These are phyloP conservation scores for Candolleomyces eurysporus DNA, from an alignment of 768 basidiomycete genomes.

Conservation along the genomic window DNA sequence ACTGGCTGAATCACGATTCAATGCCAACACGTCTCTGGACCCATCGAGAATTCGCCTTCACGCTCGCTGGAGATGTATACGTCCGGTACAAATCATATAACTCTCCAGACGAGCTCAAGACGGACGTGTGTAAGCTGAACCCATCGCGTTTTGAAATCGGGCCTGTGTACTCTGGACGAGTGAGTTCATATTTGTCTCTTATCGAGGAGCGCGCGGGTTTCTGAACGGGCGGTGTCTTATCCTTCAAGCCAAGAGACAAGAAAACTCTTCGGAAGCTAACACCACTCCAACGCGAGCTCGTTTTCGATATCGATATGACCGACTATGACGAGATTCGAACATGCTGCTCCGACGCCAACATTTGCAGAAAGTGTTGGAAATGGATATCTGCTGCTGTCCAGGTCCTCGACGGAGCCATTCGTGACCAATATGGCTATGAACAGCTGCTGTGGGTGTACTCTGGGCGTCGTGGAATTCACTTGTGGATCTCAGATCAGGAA, in stretches of 20 bases:
- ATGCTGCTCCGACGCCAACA: constrained; percentile 88
- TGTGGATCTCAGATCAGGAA: constrained; percentile 91
- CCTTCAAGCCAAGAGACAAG: constrained; percentile 77
- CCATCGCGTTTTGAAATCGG: constrained; percentile 97
- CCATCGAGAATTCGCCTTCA: constrained; percentile 95
- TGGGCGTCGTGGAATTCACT: constrained; percentile 95
- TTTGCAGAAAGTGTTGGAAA: constrained; percentile 91
- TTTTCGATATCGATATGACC: constrained; percentile 99
- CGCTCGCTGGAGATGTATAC: constrained; percentile 87
- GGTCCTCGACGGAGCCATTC: constrained; percentile 75
- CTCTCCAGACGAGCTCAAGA: constrained; percentile 86
- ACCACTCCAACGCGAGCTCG: constrained; percentile 85
- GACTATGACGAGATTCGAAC: constrained; percentile 96
- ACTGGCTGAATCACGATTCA: constrained; percentile 94
- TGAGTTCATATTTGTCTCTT: constrained; percentile 35
- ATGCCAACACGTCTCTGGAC: constrained; percentile 78
- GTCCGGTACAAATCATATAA: constrained; percentile 92
- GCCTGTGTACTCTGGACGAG: constrained; percentile 84
- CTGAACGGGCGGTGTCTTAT: not conserved
- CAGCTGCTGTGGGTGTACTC: constrained; percentile 98
- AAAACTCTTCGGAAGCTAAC: constrained; percentile 71
- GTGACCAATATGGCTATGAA: constrained; percentile 88
- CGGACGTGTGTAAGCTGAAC: constrained; percentile 78
- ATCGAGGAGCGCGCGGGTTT: no score
- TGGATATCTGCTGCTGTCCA: constrained; percentile 93